Evolutionary conservation across 208 protist genomes (phyloP), one percentile per base, ranked within the genome.

Genomic region (Lotmaria passim): DNA sequence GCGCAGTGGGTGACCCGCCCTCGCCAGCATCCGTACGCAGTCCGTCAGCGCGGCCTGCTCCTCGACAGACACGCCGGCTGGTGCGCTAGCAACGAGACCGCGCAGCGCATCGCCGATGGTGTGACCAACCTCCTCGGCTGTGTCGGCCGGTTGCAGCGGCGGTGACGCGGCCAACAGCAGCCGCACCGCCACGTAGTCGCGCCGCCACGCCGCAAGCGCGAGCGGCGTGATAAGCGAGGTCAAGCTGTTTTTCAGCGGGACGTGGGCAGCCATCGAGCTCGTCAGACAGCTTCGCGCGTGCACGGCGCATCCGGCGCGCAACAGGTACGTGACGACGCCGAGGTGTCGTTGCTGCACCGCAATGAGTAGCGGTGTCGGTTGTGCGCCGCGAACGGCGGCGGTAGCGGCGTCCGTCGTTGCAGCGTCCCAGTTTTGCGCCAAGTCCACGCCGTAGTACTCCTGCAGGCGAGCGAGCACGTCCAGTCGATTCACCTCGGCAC

Each of bases 121-220:
- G 12, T 58, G 66, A 31, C 63, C 63, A 0, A 58, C 60, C 24
- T 82, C 61, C 31, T 72, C 75, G 30, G 66, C 64, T 4, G 71
- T 70, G 61, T 61, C 70, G 38, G 47, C 57, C 2, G 61, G 55
- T 17, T n/a, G 52, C 26, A 87, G 52, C 26, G 64, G 75, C 26
- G 73, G 75, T 3, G 76, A 73, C 11, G 68, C 66, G 26, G 80
- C 72, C 17, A 93, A 62, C 21, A 90, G 73, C 43, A 76, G 69
- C 28, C 71, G 71, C 33, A 93, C 17, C 26, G 82, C 5, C 15
- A 78, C 72, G 31, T 72, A 78, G 30, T 87, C 75, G 19, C 70
- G 62, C 53, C 72, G 58, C 79, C 83, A 90, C 63, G 88, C 88
- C 23, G 85, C 85, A 19, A 90, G 33, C 61, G 81, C 85, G 46